Conservation (phyloP, 768 basidiomycete genomes). For the Daedaleopsis nitida region DNA sequence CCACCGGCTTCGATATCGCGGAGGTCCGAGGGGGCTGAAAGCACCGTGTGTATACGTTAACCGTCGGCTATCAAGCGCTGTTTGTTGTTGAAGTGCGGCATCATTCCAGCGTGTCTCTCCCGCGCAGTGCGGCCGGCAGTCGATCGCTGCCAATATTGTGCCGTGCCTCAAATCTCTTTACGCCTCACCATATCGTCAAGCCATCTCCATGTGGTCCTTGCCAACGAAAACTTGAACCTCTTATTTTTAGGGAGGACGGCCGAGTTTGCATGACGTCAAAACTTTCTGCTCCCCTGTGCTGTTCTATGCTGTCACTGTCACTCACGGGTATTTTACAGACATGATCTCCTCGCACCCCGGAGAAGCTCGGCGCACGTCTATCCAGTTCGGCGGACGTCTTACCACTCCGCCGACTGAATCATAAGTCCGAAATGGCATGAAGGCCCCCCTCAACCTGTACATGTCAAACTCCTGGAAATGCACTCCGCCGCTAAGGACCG, state of each 20-base stretch:
- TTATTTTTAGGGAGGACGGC: background rate
- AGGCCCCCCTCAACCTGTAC: background rate
- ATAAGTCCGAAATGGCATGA: background rate
- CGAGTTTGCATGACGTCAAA: conserved; percentile 12
- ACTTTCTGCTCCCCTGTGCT: background rate
- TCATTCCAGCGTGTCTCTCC: background rate
- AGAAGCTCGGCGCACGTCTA: background rate
- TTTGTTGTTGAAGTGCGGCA: background rate
- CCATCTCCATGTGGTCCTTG: too few species aligned
- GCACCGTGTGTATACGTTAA: background rate
- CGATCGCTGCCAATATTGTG: too few species aligned
- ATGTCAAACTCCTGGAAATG: background rate
- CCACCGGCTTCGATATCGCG: background rate
- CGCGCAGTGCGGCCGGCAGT: background rate
- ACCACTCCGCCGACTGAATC: conserved; percentile 1
- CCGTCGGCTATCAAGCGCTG: background rate
- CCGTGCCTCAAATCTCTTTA: too few species aligned
- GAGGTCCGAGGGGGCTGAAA: background rate
- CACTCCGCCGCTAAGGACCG: background rate
- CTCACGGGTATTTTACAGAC: background rate
- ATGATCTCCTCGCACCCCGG: background rate
- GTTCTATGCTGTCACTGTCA: conserved; percentile 10
- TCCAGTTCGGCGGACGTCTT: conserved; percentile 3
- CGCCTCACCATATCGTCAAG: background rate
- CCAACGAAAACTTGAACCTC: background rate